Evolutionary conservation across 768 basidiomycete genomes (phyloP).

Genomic region (Strobilomyces dryophilus): DNA sequence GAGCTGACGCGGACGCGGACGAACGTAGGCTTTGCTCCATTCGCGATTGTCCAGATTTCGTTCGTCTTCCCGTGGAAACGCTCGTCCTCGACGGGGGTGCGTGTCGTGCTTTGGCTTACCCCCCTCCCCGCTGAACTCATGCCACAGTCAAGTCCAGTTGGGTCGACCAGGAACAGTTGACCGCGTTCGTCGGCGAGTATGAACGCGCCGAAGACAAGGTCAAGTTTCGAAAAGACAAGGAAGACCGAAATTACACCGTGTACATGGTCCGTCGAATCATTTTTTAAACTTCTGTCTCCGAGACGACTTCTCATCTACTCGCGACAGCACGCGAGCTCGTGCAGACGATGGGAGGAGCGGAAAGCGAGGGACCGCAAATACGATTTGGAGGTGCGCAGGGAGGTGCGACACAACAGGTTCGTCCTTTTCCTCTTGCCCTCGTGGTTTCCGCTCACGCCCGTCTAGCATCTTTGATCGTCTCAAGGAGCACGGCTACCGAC

Average conservation of each 20-base stretch:
- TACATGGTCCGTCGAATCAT: not conserved
- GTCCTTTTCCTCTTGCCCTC: not conserved
- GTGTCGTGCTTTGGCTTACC: not conserved
- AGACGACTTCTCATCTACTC: not conserved
- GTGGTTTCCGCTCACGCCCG: not conserved
- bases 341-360: not conserved
- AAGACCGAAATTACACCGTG: accelerated
- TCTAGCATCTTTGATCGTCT: slow-evolving; percentile 13
- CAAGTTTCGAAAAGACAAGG: not conserved
- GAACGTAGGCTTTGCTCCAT: not conserved
- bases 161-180: not conserved
- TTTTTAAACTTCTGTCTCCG: too few species aligned
- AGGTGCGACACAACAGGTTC: not conserved
- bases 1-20: not conserved
- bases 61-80: not conserved
- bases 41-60: not conserved
- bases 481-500: slow-evolving; percentile 1
- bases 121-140: not conserved
- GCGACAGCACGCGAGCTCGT: not conserved
- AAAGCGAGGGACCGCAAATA: not conserved
- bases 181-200: not conserved
- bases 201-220: not conserved
- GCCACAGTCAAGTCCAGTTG: not conserved
- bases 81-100: not conserved
- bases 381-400: not conserved